Conservation (phyloP, 2,329 filamentous ascomycete species). For the Ophiostoma populinum region DNA sequence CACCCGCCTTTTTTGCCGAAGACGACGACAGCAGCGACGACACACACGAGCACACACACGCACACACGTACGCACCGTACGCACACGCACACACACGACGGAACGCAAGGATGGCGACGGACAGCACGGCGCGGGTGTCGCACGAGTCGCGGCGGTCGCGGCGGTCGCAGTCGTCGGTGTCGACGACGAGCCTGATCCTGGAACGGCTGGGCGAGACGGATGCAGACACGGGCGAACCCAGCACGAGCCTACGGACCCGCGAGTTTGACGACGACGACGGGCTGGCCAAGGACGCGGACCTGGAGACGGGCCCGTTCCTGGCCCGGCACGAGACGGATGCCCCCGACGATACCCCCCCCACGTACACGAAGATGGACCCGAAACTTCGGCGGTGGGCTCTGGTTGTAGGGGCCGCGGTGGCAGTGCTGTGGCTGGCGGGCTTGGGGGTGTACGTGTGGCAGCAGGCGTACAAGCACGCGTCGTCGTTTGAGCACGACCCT, state of each 20-base stretch:
- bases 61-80: background rate
- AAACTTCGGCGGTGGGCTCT: conserved; percentile 46
- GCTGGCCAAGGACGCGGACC: conserved; percentile 3
- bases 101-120: background rate
- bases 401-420: conserved; percentile 40
- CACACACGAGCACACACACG: background rate
- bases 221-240: background rate
- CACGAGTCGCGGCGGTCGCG: conserved; percentile 43
- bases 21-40: conserved; percentile 5
- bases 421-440: conserved; percentile 51
- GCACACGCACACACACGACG: background rate
- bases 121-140: conserved; percentile 21
- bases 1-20: conserved; percentile 6
- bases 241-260: conserved; percentile 6
- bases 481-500: conserved; percentile 48
- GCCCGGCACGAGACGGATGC: conserved; percentile 16
- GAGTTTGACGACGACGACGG: background rate
- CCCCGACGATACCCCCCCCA: background rate
- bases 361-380: conserved; percentile 41
- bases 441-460: conserved; percentile 48
- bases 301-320: conserved; percentile 19
- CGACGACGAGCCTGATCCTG: conserved; percentile 68
- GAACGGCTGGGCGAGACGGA: conserved; percentile 48
- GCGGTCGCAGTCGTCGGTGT: conserved; percentile 57
- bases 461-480: conserved; percentile 48